These are phyloP conservation scores for Turritis glabra DNA, from an alignment of 345 rosid genomes.

Conservation along the genomic window DNA sequence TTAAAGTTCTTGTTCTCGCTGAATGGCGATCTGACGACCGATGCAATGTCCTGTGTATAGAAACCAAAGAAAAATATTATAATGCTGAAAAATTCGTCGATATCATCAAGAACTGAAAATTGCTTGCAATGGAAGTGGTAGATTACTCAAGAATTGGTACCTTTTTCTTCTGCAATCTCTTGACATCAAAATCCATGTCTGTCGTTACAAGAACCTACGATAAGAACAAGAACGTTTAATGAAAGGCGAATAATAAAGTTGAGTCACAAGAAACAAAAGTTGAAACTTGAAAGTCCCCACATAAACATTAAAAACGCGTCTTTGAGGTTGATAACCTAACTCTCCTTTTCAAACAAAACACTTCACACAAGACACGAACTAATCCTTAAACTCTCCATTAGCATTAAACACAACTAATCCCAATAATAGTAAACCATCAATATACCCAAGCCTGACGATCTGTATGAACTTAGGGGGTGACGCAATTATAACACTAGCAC, in stretches of 20 bases:
- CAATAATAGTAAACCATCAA: not conserved
- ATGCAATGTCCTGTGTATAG: slow-evolving; percentile 55
- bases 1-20: slow-evolving; percentile 54
- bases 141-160: slow-evolving; percentile 31
- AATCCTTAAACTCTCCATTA: not conserved
- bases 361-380: not conserved
- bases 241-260: not conserved
- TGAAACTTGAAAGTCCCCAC: not conserved
- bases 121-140: not conserved
- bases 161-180: slow-evolving; percentile 64
- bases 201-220: slow-evolving; percentile 45
- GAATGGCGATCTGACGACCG: slow-evolving; percentile 44
- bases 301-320: slow-evolving; percentile 15
- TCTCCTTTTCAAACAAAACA: not conserved
- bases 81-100: not conserved
- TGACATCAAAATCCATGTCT: slow-evolving; percentile 44
- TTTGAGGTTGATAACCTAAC: slow-evolving; percentile 30
- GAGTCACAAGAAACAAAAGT: slow-evolving; percentile 30
- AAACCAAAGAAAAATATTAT: too few relatives aligned
- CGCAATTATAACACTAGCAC: too few relatives aligned
- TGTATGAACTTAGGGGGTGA: too few relatives aligned
- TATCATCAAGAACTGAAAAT: not conserved
- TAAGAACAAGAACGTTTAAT: not conserved
- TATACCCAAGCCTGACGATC: not conserved
- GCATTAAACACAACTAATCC: not conserved